Evolutionary conservation across 257 asterid genomes (phyloP).

Genomic region (Capsicum baccatum): DNA sequence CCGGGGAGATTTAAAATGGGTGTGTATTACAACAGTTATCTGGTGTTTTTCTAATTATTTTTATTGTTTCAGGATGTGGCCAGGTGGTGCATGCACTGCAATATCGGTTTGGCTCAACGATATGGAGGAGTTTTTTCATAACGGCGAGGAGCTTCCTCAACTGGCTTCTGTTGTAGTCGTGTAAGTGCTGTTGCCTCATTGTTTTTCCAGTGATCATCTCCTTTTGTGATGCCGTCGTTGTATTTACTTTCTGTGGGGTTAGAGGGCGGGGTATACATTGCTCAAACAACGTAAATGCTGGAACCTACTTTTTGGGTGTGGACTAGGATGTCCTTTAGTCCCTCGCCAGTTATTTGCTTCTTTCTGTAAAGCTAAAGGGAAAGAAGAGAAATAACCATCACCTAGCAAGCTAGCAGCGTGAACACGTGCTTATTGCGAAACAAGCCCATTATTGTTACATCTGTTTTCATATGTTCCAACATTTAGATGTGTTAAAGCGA

Average conservation of each 20-base stretch:
- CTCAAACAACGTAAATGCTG: background rate
- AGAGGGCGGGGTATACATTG: conserved; percentile 12
- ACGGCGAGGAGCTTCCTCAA: conserved; percentile 81
- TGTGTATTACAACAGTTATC: conserved; percentile 16
- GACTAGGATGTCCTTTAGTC: background rate
- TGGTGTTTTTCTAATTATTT: conserved; percentile 31
- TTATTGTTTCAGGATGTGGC: conserved; percentile 78
- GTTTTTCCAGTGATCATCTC: background rate
- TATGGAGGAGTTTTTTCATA: conserved; percentile 57
- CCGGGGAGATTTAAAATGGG: background rate
- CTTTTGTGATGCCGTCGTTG: background rate
- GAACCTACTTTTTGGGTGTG: conserved; percentile 1
- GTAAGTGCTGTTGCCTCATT: conserved; percentile 54
- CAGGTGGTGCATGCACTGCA: conserved; percentile 92
- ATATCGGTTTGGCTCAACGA: conserved; percentile 76
- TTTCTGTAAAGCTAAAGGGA: background rate
- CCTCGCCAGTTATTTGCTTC: background rate
- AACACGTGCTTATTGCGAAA: background rate
- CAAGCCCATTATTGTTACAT: background rate
- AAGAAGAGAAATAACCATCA: background rate
- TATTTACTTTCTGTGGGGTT: conserved; percentile 11
- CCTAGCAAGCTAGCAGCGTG: background rate
- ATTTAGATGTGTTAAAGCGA: background rate
- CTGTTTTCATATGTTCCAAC: background rate
- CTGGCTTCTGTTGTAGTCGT: conserved; percentile 78